Evolutionary conservation across 2,329 filamentous ascomycete species (phyloP), one percentile per base, ranked within the genome.

Genomic region (Xylariaceae sp.): DNA sequence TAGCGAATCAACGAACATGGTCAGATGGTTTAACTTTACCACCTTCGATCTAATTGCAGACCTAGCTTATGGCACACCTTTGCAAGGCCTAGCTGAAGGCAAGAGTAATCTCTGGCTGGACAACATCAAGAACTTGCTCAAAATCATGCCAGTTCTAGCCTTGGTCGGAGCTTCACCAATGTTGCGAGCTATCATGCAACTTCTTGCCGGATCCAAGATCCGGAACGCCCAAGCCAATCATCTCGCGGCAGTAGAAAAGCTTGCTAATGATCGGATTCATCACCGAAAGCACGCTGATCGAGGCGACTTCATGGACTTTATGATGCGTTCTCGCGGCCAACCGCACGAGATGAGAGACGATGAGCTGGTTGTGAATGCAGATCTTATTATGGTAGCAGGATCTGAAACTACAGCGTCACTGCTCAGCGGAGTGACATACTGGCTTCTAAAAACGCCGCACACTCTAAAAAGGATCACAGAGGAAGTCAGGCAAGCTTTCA

Each of bases 401-500:
- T 57, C 48, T 1, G 63, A 69, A 51, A 69, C 68, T 2, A 67
- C 64, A 5, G 60, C 66, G 1, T 65, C 62, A 2, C 45, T 62
- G 6, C 44, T 66, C 7, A 54, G 55, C 11, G 62, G 61, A 7
- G 39, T 52, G 27, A 64, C 59, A 5, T 63, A 58, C 22, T 62
- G 58, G 61, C 42, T 67, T 17, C 46, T 66, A 12, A 59, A 55
- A n/a, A 66, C 68, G n/a, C 67, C 67, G 1, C 42, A 61, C 9
- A 56, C 55, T 6, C 56, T 68, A 7, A 48, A 62, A 44, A 58
- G 27, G 22, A 55, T 50, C 10, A 56, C 53, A 5, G 52, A 58
- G 53, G 73, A 78, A 50, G 69, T 80, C 17, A 65, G 68, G 19
- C 72, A 73, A 11, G 75, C 71, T 3, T 71, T 80, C 58, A 70